These are phyloP conservation scores for Neurospora sp. DNA, from an alignment of 495 filamentous ascomycete genomes.

Conservation along the genomic window DNA sequence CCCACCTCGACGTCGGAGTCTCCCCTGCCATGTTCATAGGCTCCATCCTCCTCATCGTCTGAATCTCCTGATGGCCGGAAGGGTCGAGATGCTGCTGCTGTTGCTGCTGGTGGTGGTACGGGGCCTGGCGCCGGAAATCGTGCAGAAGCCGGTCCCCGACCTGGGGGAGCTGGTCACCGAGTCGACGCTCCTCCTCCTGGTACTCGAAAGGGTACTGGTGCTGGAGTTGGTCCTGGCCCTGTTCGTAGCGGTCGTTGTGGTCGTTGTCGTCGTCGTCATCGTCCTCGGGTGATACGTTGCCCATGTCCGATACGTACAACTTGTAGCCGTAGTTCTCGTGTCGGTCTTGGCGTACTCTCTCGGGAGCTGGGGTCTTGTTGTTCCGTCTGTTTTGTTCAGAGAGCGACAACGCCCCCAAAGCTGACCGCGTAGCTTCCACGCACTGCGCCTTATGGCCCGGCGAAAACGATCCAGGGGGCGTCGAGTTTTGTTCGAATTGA, in stretches of 20 bases:
- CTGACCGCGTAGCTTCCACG: background rate
- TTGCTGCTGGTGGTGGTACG: background rate
- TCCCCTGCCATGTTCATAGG: background rate
- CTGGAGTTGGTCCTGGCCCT: background rate
- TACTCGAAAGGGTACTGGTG: background rate
- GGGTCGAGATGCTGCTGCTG: background rate
- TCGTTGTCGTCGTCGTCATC: background rate
- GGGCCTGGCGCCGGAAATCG: background rate
- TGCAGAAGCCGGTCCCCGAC: background rate
- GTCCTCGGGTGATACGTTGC: background rate
- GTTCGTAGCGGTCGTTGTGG: background rate
- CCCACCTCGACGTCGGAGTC: background rate
- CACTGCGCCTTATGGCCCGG: background rate
- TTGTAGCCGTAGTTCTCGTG: background rate
- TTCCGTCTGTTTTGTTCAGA: background rate
- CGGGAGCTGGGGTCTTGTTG: background rate
- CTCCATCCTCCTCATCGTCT: background rate
- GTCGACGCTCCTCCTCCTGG: background rate
- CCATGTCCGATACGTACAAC: background rate
- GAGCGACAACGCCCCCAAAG: background rate
- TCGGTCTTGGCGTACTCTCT: background rate
- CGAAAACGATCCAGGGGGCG: background rate
- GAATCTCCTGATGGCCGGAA: background rate
- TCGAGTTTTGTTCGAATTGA: background rate
- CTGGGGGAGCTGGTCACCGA: background rate